phyloP scores from a whole-genome alignment of 1,139 yeast genomes.

The Sugiyamaella novakii region DNA sequence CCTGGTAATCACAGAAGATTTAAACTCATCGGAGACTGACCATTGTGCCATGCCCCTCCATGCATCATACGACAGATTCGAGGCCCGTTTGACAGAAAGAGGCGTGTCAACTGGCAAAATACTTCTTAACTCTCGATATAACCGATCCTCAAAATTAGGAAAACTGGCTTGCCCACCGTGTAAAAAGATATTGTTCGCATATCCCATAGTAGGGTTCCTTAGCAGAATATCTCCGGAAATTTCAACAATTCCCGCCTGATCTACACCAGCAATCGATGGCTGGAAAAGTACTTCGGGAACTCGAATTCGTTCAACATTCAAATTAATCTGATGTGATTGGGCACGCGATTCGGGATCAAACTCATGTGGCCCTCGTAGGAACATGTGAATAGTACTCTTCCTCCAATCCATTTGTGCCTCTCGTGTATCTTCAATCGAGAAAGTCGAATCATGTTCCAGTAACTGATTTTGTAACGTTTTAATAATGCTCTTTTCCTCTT shows the following conservation, averaged over 20 bases:
- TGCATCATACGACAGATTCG: conserved; percentile 72
- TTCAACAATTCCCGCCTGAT: conserved; percentile 90
- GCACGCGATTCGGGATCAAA: conserved; percentile 64
- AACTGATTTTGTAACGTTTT: conserved; percentile 71
- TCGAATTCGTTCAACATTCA: conserved; percentile 86
- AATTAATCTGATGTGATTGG: conserved; percentile 83
- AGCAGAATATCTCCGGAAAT: conserved; percentile 66
- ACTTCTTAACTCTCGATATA: conserved; percentile 64
- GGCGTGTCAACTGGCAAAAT: conserved; percentile 72
- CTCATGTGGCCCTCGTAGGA: conserved; percentile 84
- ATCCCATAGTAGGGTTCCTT: conserved; percentile 56
- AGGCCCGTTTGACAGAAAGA: conserved; percentile 62
- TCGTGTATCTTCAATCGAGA: conserved; percentile 80
- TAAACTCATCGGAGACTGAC: conserved; percentile 55
- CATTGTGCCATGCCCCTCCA: conserved; percentile 96
- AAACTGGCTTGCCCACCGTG: conserved; percentile 84
- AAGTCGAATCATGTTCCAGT: conserved; percentile 78
- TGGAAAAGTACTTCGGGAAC: conserved; percentile 92
- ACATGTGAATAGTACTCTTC: conserved; percentile 75
- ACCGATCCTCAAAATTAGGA: conserved; percentile 65
- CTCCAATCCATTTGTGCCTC: conserved; percentile 83
- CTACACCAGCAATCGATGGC: conserved; percentile 94
- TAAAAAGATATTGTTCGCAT: conserved; percentile 60
- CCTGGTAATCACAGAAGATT: conserved; percentile 57
- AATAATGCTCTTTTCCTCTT: conserved; percentile 70